phyloP scores from a whole-genome alignment of 83 land plant species.

The Picea mariana region DNA sequence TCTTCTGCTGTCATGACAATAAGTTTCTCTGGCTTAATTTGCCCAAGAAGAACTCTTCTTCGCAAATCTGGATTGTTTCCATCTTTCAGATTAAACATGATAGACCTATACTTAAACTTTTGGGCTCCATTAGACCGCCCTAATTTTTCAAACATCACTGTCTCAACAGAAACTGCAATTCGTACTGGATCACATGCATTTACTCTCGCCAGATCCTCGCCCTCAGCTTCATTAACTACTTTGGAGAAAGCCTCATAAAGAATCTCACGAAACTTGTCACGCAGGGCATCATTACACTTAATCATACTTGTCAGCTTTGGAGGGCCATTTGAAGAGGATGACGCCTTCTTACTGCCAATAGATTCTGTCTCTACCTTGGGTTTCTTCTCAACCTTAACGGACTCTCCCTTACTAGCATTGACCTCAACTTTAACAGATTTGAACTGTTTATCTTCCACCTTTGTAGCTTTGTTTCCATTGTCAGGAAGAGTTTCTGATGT shows the following conservation, averaged over 20 bases:
- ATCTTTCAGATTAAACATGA: slow-evolving; percentile 86
- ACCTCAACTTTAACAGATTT: slow-evolving; percentile 21
- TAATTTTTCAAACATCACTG: slow-evolving; percentile 64
- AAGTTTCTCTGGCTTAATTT: slow-evolving; percentile 64
- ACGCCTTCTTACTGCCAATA: slow-evolving; percentile 12
- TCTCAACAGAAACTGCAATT: slow-evolving; percentile 84
- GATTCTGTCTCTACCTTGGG: slow-evolving; percentile 23
- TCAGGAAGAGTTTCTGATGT: slow-evolving; percentile 43
- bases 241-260: slow-evolving; percentile 69
- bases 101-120: slow-evolving; percentile 81
- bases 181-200: slow-evolving; percentile 60
- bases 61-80: slow-evolving; percentile 85
- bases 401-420: not conserved
- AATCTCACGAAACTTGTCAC: slow-evolving; percentile 80
- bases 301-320: slow-evolving; percentile 21
- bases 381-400: slow-evolving; percentile 35
- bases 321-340: slow-evolving; percentile 6
- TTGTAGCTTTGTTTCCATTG: slow-evolving; percentile 18
- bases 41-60: slow-evolving; percentile 77
- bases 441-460: not conserved
- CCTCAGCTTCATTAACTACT: slow-evolving; percentile 57
- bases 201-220: slow-evolving; percentile 37
- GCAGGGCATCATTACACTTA: slow-evolving; percentile 60
- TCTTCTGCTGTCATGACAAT: slow-evolving; percentile 64
- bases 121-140: slow-evolving; percentile 71